phyloP scores from a whole-genome alignment of 768 basidiomycete genomes.

The Suillus brevipes region DNA sequence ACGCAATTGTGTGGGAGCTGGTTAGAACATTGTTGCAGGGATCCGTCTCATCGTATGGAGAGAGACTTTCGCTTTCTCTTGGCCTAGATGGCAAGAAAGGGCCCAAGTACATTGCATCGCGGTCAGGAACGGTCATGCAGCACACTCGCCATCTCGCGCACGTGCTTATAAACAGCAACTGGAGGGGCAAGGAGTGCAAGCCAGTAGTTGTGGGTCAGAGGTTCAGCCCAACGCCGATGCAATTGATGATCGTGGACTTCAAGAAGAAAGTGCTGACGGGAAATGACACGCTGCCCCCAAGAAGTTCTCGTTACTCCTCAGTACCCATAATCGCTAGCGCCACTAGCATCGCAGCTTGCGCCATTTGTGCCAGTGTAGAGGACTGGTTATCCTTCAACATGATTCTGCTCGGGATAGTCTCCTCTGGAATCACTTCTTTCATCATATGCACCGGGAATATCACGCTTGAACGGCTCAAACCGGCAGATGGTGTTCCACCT shows the following conservation, averaged over 20 bases:
- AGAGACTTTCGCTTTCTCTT: conserved; percentile 21
- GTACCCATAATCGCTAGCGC: conserved; percentile 22
- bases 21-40: conserved; percentile 20
- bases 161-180: conserved; percentile 39
- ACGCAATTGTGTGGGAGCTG: conserved; percentile 23
- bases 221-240: conserved; percentile 13
- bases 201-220: conserved; percentile 13
- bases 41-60: conserved; percentile 17
- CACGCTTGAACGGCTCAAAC: conserved; percentile 22
- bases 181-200: conserved; percentile 13
- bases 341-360: conserved; percentile 22
- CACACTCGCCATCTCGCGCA: conserved; percentile 52
- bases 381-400: conserved; percentile 30
- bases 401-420: conserved; percentile 31
- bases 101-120: conserved; percentile 77
- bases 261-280: background rate
- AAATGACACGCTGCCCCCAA: conserved; percentile 1
- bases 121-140: conserved; percentile 51
- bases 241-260: conserved; percentile 7
- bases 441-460: conserved; percentile 26
- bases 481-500: conserved; percentile 24
- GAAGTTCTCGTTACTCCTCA: conserved; percentile 11
- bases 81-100: conserved; percentile 19
- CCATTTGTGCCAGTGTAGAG: conserved; percentile 15
- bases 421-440: conserved; percentile 30